Base-by-base conservation (phyloP, 202 grass and related monocot genomes). In the Carex arenaria region DNA sequence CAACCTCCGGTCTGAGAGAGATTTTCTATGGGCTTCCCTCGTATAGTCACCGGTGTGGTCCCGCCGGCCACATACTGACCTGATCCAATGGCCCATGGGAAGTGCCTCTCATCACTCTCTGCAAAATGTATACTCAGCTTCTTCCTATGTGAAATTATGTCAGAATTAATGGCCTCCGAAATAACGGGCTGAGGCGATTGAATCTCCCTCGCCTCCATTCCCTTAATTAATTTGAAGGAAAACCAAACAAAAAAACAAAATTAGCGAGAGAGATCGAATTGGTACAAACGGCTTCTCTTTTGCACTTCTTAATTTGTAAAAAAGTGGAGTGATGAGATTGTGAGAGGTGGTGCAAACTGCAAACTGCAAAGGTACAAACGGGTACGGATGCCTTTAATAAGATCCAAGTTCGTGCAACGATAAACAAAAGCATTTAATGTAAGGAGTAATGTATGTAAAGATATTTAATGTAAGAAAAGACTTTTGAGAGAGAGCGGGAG, bases 1-100 rank as follows among this genome's bases (percentile, higher is more conserved):
- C 95, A 98, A 0, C 95, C 95, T 9, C 92, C 95, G 4, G 92
- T 94, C 26, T 86, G 61, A 19, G 95, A 34, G 5, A 98, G 95
- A 83, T 90, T 76, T 3, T 77, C 45, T 79, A 97, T 94, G 0
- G 95, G 87, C 75, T 67, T 43, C 51, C 95, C 89, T 10, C 90
- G 72, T 80, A 97, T 83, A 85, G 90, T 85, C 32, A 97, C 90
- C 12, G 92, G 92, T 31, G 90, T 91, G 13, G 88, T 88, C 19
- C 91, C 91, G 4, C 52, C 57, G 5, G 78, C 17, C 5, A 87
- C 74, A 38, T 87, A 89, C 1, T 72, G 85, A 20, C 83, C 53
- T 26, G 26, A 26, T 14, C 80, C 85, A 3, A 90, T 83, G 0
- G n/a, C 52, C 64, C 12, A 60, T 38, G 89, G 42, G 76, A 89